Base-by-base conservation (phyloP, 495 filamentous ascomycete species). In the Talaromyces proteolyticus region DNA sequence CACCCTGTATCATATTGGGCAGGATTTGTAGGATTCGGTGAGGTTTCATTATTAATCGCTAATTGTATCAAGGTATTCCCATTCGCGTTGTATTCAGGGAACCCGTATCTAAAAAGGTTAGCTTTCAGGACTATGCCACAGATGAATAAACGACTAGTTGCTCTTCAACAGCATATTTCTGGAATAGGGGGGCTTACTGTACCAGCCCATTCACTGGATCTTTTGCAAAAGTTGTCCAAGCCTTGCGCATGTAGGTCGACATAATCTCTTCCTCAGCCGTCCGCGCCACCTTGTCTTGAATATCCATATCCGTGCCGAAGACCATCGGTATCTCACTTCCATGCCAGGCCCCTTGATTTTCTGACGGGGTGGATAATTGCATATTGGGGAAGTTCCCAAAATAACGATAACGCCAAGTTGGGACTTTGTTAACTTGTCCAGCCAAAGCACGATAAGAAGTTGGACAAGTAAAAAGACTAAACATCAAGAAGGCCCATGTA, bases 381-480 rank as follows among this genome's bases (percentile, higher is more conserved):
- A 80, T 20, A 42, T 69, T 75, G 12, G 63, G 54, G 50, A 69
- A 80, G 42, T 70, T 75, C 0, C 75, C 77, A 12, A 63, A 63
- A 45, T 77, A 77, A 47, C 72, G 60, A 53, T 75, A 81, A n/a
- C 76, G 65, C 54, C 67, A 79, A 3, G 68, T 75, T 14, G 70
- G 67, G 14, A 34, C 29, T 34, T 34, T 34, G 29, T 34, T 34
- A 34, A 34, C 29, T 8, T 51, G 8, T 17, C 54, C 29, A 11
- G 42, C 24, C 21, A 42, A 16, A 4, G 42, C 39, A 7, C 47
- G 16, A 17, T 47, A 6, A 18, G 25, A 18, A 10, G 37, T 42
- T 5, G 42, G 53, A 19, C 53, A 55, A 20, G 39, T 50, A 19
- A 55, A 55, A 8, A 34, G 14, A 34, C 29, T 34, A 34, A 34